Base-by-base conservation (phyloP, 2,329 filamentous ascomycete genomes). In the Verticillium albo-atrum region DNA sequence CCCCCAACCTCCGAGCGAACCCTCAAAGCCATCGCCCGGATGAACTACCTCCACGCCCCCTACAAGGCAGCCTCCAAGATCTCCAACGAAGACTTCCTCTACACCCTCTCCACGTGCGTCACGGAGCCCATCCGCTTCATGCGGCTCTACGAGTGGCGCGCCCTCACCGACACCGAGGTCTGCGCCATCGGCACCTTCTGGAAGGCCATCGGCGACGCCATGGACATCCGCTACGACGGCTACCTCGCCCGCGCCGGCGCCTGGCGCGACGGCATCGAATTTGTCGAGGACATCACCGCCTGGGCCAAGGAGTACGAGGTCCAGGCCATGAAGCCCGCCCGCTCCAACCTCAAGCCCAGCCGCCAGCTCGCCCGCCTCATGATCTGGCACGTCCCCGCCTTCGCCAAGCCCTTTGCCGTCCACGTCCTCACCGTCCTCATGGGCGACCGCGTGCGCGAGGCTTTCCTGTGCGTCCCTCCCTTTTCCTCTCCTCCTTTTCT, bases 171-270 rank as follows among this genome's bases (percentile, higher is more conserved):
- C 1, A 78, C 92, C 72, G 90, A 93, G 71, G 71, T 77, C 10
- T 89, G 87, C 62, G 89, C 88, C 0, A 72, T 88, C 30, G 86
- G 83, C 17, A 86, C 84, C 0, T 85, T 89, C 67, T 92, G 89
- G 89, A 90, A 89, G 71, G 79, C 79, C 57, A 74, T 91, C 17
- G 89, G 89, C 15, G 86, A 91, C 65, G 83, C 84, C 57, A 89
- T 92, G 84, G 81, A 79, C 0, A 89, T 92, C 62, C 70, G 77
- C 54, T 84, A 83, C 64, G 69, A 70, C 26, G 72, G 72, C 1
- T 67, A 72, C 15, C 73, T 81, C 2, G 62, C 64, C 6, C 71
- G 68, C 32, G 64, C 71, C 10, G 55, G 67, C 15, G 57, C 51
- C 7, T 85, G 81, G 81, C 65, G 61, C 2, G 78, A 84, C 65